These are phyloP conservation scores for Carpinus viminea DNA, from an alignment of 306 rosid genomes.

Conservation along the genomic window DNA sequence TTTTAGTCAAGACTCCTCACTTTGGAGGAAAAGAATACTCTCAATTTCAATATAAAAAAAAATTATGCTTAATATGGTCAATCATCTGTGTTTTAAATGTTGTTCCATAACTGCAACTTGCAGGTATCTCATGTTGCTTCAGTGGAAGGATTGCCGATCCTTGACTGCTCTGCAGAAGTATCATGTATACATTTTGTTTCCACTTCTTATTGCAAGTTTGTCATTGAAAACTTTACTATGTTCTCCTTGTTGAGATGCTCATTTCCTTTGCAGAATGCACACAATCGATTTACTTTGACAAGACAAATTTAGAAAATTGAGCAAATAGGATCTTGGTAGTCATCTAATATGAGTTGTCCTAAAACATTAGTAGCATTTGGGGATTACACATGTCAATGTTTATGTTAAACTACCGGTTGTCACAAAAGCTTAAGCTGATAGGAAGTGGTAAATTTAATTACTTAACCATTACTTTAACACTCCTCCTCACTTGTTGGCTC, in stretches of 20 bases:
- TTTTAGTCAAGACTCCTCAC: conserved; percentile 6
- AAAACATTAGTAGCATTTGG: neutral
- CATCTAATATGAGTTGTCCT: conserved; percentile 7
- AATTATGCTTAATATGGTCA: conserved; percentile 18
- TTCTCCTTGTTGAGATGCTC: conserved; percentile 13
- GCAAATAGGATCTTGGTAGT: conserved; percentile 7
- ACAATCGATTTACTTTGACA: neutral
- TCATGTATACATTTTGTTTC: conserved; percentile 57
- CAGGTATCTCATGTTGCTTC: conserved; percentile 82
- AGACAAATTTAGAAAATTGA: conserved; percentile 9
- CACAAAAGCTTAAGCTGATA: no score
- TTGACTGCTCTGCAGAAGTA: conserved; percentile 73
- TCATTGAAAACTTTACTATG: conserved; percentile 6
- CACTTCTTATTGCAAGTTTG: conserved; percentile 24
- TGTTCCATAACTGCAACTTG: conserved; percentile 28
- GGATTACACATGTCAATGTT: neutral
- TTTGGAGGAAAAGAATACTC: neutral
- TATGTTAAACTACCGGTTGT: no score
- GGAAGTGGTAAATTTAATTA: no score
- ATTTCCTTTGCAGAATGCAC: neutral
- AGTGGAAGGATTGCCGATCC: conserved; percentile 69
- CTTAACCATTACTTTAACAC: no score
- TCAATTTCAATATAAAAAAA: conserved; percentile 9
- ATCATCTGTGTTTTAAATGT: conserved; percentile 15
- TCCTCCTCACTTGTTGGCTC: no score